Base-by-base conservation (phyloP, 2,329 filamentous ascomycete species). In the Sporothrix curviconia region DNA sequence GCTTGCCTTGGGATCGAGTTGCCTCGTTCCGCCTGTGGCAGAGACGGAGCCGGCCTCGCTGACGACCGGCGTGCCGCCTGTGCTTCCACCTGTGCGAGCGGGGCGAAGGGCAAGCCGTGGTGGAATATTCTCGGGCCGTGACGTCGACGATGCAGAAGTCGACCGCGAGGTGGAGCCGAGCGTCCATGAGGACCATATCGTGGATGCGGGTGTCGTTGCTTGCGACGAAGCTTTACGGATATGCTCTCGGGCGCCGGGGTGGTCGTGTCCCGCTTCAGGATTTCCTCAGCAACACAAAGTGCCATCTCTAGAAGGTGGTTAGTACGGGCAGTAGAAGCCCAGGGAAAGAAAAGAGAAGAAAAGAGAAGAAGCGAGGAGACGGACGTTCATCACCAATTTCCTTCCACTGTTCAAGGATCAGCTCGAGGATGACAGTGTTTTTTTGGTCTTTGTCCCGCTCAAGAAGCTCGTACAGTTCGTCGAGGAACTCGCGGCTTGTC, bases 131-230 rank as follows among this genome's bases (percentile, higher is more conserved):
- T 52, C 52, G 2, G 44, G n/a, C 11, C 30, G 14, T 15, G 55
- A 57, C 2, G 46, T 43, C 39, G 55, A 59, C 32, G 57, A 59
- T 6, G 28, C 32, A 19, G 55, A 57, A 6, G 56, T 51, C 4
- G 49, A 47, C 19, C 71, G 76, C 0, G 70, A 71, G 28, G 72
- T 74, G 40, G 64, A 74, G 19, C 67, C 68, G 28, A 78, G 70
- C 64, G 42, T 42, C 30, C 42, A 55, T 24, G 71, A 76, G 17
- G 61, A 58, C 2, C 30, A 46, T 8, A 46, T 49, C 4, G 43
- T 25, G 36, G 53, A 30, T 12, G 53, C 44, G 1, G 53, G 53
- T 17, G 54, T 56, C n/a, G 36, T 56, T n/a, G 34, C 24, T 28
- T 22, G 54, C 2, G 44, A 56, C 15, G 54, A 50, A 5, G 44